Evolutionary conservation across 2,329 filamentous ascomycete species (phyloP).

Genomic region (Penicillium digitatum): DNA sequence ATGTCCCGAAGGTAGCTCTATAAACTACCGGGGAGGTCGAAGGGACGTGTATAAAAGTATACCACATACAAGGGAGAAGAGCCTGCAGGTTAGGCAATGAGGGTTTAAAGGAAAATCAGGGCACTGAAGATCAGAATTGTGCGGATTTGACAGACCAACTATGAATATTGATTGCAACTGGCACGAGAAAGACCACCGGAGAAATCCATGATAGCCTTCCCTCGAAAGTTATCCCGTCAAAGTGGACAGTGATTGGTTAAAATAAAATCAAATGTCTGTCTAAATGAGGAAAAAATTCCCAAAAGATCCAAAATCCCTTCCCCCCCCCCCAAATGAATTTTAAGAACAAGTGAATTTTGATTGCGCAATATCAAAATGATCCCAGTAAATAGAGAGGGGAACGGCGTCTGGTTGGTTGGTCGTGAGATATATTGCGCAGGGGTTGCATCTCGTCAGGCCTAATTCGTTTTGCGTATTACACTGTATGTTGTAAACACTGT

Average conservation of each 20-base stretch:
- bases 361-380: slow-evolving; percentile 14
- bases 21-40: slow-evolving; percentile 30
- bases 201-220: slow-evolving; percentile 28
- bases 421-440: slow-evolving; percentile 29
- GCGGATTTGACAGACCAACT: slow-evolving; percentile 20
- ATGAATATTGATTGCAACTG: slow-evolving; percentile 27
- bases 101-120: slow-evolving; percentile 28
- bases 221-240: slow-evolving; percentile 16
- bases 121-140: slow-evolving; percentile 19
- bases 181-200: slow-evolving; percentile 22
- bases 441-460: slow-evolving; percentile 25
- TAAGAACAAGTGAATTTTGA: slow-evolving; percentile 1
- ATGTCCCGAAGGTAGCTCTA: slow-evolving; percentile 3
- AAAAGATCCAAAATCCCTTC: slow-evolving; percentile 7
- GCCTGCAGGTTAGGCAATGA: slow-evolving; percentile 30
- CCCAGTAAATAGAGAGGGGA: slow-evolving; percentile 26
- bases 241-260: slow-evolving; percentile 17
- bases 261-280: not conserved
- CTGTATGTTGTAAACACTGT: slow-evolving; percentile 17
- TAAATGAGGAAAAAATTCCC: slow-evolving; percentile 14
- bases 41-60: slow-evolving; percentile 16
- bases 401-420: slow-evolving; percentile 28
- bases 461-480: slow-evolving; percentile 20
- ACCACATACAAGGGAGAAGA: slow-evolving; percentile 22
- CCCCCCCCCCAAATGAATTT: slow-evolving; percentile 4